These are phyloP conservation scores for Lachnellula occidentalis DNA, from an alignment of 2,329 filamentous ascomycete species.

Conservation along the genomic window DNA sequence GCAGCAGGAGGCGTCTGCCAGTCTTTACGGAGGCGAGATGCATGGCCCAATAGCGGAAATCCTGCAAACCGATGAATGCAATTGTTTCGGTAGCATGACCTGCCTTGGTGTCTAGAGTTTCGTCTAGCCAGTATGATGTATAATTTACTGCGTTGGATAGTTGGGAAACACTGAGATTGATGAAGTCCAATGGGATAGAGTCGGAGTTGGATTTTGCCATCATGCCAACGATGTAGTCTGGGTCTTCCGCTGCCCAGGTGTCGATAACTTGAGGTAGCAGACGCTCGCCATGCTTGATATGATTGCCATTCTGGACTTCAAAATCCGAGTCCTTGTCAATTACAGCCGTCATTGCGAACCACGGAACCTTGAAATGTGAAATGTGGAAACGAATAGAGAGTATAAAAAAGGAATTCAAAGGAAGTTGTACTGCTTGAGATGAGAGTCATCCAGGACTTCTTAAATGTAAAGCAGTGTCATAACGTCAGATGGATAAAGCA, in stretches of 20 bases:
- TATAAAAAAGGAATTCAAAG: neutral
- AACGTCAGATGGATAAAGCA: no score
- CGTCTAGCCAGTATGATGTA: slow-evolving; percentile 19
- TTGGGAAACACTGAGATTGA: slow-evolving; percentile 11
- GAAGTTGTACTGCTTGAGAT: neutral
- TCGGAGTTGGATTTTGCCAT: slow-evolving; percentile 7
- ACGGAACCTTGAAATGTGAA: neutral
- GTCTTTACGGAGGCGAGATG: slow-evolving; percentile 14
- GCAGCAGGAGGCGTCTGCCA: slow-evolving; percentile 15
- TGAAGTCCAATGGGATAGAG: slow-evolving; percentile 2
- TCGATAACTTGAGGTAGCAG: slow-evolving; percentile 18
- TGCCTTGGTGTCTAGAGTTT: neutral
- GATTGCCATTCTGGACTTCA: neutral
- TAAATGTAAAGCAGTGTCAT: no score
- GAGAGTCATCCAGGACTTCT: no score
- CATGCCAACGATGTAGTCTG: slow-evolving; percentile 11
- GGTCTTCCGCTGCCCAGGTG: slow-evolving; percentile 8
- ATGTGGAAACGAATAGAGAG: neutral
- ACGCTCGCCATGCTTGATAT: neutral
- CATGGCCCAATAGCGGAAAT: slow-evolving; percentile 20
- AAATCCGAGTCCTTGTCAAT: neutral
- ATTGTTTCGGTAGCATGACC: slow-evolving; percentile 4
- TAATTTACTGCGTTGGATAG: slow-evolving; percentile 18
- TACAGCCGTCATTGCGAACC: neutral
- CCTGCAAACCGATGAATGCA: slow-evolving; percentile 21